A percentile compares a stretch with the other conserved stretches of the same genome.
Conservation (phyloP, 148 eudicot species). For the Nepenthes mirabilis region DNA sequence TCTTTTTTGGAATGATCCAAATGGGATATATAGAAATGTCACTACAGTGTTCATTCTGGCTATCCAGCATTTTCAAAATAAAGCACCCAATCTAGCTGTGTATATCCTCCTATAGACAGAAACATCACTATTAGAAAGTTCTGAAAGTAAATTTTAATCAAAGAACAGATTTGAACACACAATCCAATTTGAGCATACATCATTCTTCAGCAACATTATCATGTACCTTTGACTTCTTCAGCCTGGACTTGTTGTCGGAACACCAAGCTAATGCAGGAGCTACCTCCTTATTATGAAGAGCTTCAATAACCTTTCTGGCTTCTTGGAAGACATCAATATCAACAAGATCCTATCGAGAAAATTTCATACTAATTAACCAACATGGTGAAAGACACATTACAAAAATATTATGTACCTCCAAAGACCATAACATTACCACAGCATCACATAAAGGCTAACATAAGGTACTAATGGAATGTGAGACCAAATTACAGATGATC, state of each 20-base stretch:
- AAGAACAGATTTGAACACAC: not conserved
- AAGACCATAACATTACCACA: no score
- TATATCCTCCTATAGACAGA: no score
- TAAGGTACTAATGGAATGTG: no score
- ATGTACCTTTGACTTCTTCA: constrained; percentile 87
- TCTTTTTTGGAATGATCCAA: no score
- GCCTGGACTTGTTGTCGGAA: constrained; percentile 87
- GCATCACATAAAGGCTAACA: no score
- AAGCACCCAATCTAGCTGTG: no score
- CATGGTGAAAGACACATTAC: not conserved
- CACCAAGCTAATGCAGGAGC: constrained; percentile 97
- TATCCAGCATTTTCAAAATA: no score
- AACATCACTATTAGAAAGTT: not conserved
- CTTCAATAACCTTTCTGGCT: constrained; percentile 83
- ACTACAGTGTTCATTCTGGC: no score
- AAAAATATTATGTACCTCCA: no score
- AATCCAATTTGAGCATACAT: not conserved
- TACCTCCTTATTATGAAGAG: constrained; percentile 85
- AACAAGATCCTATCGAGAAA: constrained; percentile 65
- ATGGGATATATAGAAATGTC: no score
- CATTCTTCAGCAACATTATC: not conserved
- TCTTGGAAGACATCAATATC: constrained; percentile 89
- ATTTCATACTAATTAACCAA: constrained; percentile 1
- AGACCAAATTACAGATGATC: no score
- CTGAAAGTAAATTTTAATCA: not conserved